These are phyloP conservation scores for Pythium dissotocum DNA, from an alignment of 352 stramenopile species.

Conservation along the genomic window DNA sequence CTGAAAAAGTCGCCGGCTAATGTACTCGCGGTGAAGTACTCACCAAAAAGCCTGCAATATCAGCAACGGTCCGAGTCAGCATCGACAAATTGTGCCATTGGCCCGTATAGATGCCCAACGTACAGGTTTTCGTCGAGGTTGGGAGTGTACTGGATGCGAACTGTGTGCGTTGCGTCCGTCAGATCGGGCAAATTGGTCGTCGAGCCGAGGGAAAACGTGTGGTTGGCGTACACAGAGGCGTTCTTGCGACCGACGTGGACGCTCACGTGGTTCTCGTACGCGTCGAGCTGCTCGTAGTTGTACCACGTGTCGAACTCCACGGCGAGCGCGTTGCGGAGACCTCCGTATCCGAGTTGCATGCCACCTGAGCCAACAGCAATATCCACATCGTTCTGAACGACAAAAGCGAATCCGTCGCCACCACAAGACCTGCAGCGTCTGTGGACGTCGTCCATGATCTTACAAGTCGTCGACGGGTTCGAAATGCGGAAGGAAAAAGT, in stretches of 20 bases:
- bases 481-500: slow-evolving; percentile 82
- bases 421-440: slow-evolving; percentile 80
- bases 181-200: slow-evolving; percentile 80
- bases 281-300: slow-evolving; percentile 86
- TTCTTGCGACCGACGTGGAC: slow-evolving; percentile 65
- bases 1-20: slow-evolving; percentile 70
- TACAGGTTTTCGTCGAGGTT: slow-evolving; percentile 66
- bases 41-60: slow-evolving; percentile 48
- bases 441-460: slow-evolving; percentile 85
- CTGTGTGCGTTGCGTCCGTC: slow-evolving; percentile 61
- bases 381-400: slow-evolving; percentile 79
- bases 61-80: not conserved
- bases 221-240: slow-evolving; percentile 54
- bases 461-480: slow-evolving; percentile 86
- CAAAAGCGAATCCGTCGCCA: slow-evolving; percentile 81
- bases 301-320: slow-evolving; percentile 94
- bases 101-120: slow-evolving; percentile 22
- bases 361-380: slow-evolving; percentile 68
- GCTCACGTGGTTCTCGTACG: slow-evolving; percentile 93
- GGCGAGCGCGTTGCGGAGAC: slow-evolving; percentile 81
- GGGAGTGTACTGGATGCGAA: slow-evolving; percentile 78
- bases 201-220: slow-evolving; percentile 72
- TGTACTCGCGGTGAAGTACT: slow-evolving; percentile 54
- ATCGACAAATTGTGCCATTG: not conserved
- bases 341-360: slow-evolving; percentile 85